Evolutionary conservation across 148 eudicot genomes (phyloP).

Genomic region (Rhododendron ferrugineum): DNA sequence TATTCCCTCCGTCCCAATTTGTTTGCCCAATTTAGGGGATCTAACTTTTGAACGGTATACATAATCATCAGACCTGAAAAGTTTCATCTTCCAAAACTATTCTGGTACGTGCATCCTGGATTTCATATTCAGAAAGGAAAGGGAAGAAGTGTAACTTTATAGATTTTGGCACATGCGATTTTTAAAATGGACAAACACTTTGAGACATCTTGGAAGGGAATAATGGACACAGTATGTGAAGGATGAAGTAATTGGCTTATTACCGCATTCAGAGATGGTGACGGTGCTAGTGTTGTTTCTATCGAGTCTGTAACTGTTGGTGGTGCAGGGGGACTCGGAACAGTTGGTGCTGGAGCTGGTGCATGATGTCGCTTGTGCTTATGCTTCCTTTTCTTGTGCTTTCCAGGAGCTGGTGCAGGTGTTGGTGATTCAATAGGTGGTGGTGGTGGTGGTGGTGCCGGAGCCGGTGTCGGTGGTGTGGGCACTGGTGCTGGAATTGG

Average conservation of each 20-base stretch:
- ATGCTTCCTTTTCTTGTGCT: conserved; percentile 57
- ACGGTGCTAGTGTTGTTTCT: conserved; percentile 68
- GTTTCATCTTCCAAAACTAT: background rate
- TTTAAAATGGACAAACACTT: background rate
- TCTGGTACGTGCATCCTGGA: background rate
- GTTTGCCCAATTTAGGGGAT: background rate
- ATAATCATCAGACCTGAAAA: background rate
- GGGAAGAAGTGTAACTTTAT: background rate
- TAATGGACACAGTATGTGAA: background rate
- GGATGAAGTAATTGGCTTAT: conserved; percentile 5
- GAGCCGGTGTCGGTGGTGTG: conserved; percentile 23
- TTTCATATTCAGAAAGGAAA: background rate
- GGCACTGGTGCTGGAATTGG: conserved; percentile 24
- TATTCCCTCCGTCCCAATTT: background rate
- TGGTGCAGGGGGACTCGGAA: conserved; percentile 80
- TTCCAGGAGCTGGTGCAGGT: conserved; percentile 58
- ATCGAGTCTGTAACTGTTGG: conserved; percentile 38
- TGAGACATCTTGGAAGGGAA: background rate
- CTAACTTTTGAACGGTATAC: background rate
- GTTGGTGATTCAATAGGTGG: conserved; percentile 20
- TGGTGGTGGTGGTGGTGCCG: conserved; percentile 32
- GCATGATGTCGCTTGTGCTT: conserved; percentile 63
- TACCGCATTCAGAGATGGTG: conserved; percentile 68
- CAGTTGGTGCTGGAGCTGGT: conserved; percentile 76
- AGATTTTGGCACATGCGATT: background rate